Evolutionary conservation across 202 grass and related monocot species (phyloP).

Genomic region (Schoenoplectus triqueter): DNA sequence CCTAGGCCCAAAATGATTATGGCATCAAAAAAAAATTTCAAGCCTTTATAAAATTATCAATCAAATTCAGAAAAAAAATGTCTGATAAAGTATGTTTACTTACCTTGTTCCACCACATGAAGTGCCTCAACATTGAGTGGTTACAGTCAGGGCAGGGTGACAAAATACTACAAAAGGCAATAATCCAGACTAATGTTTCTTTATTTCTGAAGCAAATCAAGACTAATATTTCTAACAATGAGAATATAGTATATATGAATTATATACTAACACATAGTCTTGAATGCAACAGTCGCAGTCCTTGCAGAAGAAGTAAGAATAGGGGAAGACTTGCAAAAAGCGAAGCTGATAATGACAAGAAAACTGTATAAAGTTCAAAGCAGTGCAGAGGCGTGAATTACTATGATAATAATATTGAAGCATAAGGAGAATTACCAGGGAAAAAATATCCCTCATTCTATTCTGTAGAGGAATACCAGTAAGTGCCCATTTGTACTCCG

Average conservation of each 20-base stretch:
- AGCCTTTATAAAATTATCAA: too few relatives aligned
- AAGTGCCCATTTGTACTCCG: slow-evolving; percentile 86
- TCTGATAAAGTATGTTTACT: slow-evolving; percentile 13
- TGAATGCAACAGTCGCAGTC: slow-evolving; percentile 69
- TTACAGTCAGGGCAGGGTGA: slow-evolving; percentile 57
- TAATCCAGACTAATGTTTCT: not conserved
- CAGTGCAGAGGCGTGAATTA: slow-evolving; percentile 1
- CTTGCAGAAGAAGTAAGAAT: slow-evolving; percentile 87
- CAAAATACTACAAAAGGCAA: slow-evolving; percentile 48
- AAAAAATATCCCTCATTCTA: slow-evolving; percentile 87
- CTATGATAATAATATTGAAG: slow-evolving; percentile 15
- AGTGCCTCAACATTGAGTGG: slow-evolving; percentile 83
- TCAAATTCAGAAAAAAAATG: slow-evolving; percentile 25
- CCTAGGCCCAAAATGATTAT: too few relatives aligned
- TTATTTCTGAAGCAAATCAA: not conserved
- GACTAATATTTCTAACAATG: not conserved
- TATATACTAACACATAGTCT: slow-evolving; percentile 59
- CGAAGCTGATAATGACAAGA: slow-evolving; percentile 62
- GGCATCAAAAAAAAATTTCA: too few relatives aligned
- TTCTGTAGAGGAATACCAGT: slow-evolving; percentile 92
- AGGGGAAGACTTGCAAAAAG: slow-evolving; percentile 93
- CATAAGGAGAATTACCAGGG: slow-evolving; percentile 51
- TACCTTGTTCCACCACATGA: slow-evolving; percentile 96
- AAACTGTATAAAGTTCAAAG: slow-evolving; percentile 17
- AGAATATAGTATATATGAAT: slow-evolving; percentile 27